A percentile compares a stretch with the other conserved stretches of the same genome.
These are phyloP conservation scores for Mycena floridula DNA, from an alignment of 768 basidiomycete genomes.

Conservation along the genomic window DNA sequence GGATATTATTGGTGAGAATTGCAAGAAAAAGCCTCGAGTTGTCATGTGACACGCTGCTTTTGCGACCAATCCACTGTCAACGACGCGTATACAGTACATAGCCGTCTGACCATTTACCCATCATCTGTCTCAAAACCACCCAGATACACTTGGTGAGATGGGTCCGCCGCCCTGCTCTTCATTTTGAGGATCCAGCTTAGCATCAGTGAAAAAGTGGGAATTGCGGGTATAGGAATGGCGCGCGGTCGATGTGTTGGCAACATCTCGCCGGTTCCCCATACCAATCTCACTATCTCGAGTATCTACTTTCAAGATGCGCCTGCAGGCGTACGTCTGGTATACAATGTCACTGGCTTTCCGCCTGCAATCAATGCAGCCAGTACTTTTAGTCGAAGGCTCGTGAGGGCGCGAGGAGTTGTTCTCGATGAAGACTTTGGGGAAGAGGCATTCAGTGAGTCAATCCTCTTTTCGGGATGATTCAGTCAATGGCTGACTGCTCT, in stretches of 20 bases:
- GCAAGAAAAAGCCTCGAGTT: no score
- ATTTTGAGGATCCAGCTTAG: no score
- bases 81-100: no score
- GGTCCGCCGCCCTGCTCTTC: no score
- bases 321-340: slow-evolving; percentile 26
- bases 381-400: slow-evolving; percentile 54
- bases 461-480: slow-evolving; percentile 1
- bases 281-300: slow-evolving; percentile 27
- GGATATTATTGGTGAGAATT: no score
- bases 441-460: slow-evolving; percentile 47
- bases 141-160: no score
- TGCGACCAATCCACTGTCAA: no score
- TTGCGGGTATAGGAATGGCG: no score
- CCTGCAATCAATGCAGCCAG: slow-evolving; percentile 49
- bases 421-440: slow-evolving; percentile 63
- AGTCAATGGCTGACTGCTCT: background rate
- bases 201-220: no score
- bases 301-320: slow-evolving; percentile 46
- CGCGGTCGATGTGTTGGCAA: slow-evolving; percentile 3
- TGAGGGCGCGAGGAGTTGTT: slow-evolving; percentile 55
- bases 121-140: no score
- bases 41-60: no score
- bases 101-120: no score
- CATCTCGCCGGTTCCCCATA: background rate
- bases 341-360: slow-evolving; percentile 47